phyloP scores from a whole-genome alignment of 225 moss, liverwort and hornwort genomes.

The Straminergon stramineum region DNA sequence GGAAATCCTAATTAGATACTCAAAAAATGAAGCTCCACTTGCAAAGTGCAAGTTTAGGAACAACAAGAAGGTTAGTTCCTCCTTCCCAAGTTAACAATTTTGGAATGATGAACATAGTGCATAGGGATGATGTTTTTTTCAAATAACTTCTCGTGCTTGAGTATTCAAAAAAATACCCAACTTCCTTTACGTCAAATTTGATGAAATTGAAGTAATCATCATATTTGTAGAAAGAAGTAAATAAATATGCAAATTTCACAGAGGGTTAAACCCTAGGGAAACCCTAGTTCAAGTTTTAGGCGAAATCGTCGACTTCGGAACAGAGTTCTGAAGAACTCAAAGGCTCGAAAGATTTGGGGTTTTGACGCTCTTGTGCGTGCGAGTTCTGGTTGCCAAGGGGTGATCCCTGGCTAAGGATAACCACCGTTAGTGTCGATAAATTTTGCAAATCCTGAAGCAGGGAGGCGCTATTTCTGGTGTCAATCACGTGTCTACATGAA shows the following conservation, averaged over 20 bases:
- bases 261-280: background rate
- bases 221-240: background rate
- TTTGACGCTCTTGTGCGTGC: too few species aligned
- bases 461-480: background rate
- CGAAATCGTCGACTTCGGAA: background rate
- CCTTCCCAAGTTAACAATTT: background rate
- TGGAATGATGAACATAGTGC: background rate
- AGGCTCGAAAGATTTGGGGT: background rate
- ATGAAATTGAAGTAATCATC: background rate
- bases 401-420: background rate
- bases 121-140: background rate
- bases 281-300: background rate
- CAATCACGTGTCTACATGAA: background rate
- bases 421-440: background rate
- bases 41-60: background rate
- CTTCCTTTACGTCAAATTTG: background rate
- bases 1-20: background rate
- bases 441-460: background rate
- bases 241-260: background rate
- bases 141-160: background rate
- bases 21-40: background rate
- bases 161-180: accelerated
- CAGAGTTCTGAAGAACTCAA: background rate
- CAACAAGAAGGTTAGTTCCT: accelerated
- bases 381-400: background rate